Base-by-base conservation (phyloP, 345 rosid genomes). In the Brassica incana region DNA sequence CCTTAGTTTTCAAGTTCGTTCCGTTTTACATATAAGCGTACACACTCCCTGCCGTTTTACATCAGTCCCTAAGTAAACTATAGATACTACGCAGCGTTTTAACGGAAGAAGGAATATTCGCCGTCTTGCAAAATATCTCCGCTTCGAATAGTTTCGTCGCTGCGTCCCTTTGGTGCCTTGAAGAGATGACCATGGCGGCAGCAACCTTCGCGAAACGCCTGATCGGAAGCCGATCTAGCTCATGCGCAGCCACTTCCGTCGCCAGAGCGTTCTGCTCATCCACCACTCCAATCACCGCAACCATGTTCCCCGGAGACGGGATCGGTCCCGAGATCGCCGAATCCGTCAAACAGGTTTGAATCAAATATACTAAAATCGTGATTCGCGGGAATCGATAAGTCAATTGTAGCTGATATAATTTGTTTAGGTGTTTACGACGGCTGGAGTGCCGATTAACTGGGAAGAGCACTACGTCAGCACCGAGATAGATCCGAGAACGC, bases 301-400 rank as follows among this genome's bases (percentile, higher is more conserved):
- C 99, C 40, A 92, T 96, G 73, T 96, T 96, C 78, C 98, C 99
- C 59, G 99, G 98, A 73, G 98, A 96, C 61, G 99, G 98, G 76
- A 92, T 95, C 83, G 99, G 99, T 77, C 99, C 99, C 45, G 99
- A 96, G 88, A 96, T 96, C 84, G 98, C 99, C 12, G 91, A 90
- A 64, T 88, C 99, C 72, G 98, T 93, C 82, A 96, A 96, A 82
- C 77, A 92, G 95, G 99, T 88, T 43, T 18, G 1, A 0, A 1
- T 14, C 0, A 6, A 2, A 36, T 36, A 36, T 2, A 7, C 6
- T n/a, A n/a, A n/a, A n/a, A n/a, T n/a, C n/a, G n/a, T n/a, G n/a
- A n/a, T n/a, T n/a, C n/a, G n/a, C n/a, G n/a, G n/a, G n/a, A n/a
- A n/a, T n/a, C 6, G 40, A 23, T 64, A 0, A 35, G 16, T 35